phyloP scores from a whole-genome alignment of 2,329 filamentous ascomycete species.

The Geosmithia flava region DNA sequence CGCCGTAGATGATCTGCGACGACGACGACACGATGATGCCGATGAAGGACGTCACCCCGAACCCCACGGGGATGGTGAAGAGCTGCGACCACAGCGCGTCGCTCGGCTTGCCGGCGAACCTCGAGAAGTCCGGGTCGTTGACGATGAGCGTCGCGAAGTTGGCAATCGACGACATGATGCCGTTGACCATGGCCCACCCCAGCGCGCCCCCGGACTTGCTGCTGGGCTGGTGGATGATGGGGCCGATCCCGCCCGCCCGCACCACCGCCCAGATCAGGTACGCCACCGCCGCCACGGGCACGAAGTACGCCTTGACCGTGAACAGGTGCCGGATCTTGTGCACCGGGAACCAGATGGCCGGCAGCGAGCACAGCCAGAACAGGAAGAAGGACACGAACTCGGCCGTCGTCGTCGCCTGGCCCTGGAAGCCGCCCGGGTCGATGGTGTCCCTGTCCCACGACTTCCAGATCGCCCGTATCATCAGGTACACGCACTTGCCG shows the following conservation, averaged over 20 bases:
- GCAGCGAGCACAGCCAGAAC: constrained; percentile 72
- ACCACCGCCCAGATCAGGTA: constrained; percentile 84
- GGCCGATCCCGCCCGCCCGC: constrained; percentile 70
- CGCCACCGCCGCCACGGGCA: constrained; percentile 69
- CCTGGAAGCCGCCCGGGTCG: constrained; percentile 50
- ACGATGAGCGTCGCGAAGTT: constrained; percentile 85
- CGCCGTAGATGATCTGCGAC: constrained; percentile 52
- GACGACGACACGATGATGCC: constrained; percentile 68
- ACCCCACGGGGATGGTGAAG: constrained; percentile 57
- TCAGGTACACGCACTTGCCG: constrained; percentile 72
- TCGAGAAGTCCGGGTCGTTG: constrained; percentile 73
- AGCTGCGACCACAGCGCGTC: constrained; percentile 77
- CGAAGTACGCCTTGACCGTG: constrained; percentile 78
- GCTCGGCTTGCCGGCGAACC: constrained; percentile 65
- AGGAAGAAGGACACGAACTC: constrained; percentile 75
- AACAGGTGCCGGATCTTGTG: constrained; percentile 83
- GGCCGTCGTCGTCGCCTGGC: constrained; percentile 57
- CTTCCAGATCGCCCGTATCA: constrained; percentile 79
- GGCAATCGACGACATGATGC: constrained; percentile 79
- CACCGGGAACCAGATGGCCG: constrained; percentile 81
- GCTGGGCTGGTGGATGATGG: constrained; percentile 61
- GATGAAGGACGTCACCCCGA: constrained; percentile 74
- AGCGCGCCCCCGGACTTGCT: constrained; percentile 51
- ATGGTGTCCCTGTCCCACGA: constrained; percentile 47
- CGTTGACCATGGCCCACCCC: constrained; percentile 72